phyloP scores from a whole-genome alignment of 2,329 filamentous ascomycete species.

The Fusarium mangiferae region DNA sequence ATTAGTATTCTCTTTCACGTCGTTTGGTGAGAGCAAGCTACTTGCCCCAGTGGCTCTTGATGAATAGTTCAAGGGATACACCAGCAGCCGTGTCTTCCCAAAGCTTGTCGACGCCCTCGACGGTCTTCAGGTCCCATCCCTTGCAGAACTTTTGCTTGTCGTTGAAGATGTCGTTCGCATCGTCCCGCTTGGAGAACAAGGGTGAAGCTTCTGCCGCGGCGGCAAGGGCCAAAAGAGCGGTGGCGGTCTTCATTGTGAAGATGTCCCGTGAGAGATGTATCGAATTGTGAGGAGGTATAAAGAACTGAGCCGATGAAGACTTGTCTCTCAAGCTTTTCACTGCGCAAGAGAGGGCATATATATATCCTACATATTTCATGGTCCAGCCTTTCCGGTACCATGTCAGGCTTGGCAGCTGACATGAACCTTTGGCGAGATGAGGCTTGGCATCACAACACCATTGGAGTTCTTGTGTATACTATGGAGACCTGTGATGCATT shows the following conservation, averaged over 20 bases:
- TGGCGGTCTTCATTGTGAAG: background rate
- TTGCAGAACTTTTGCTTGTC: constrained; percentile 11
- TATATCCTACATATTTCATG: background rate
- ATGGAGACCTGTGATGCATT: background rate
- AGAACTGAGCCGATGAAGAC: background rate
- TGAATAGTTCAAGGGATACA: constrained; percentile 8
- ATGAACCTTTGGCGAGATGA: background rate
- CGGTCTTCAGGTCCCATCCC: constrained; percentile 6
- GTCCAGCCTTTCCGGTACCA: fast-evolving
- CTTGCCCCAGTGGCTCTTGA: constrained; percentile 7
- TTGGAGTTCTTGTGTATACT: background rate
- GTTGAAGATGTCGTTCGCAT: background rate
- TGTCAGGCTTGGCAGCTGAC: background rate
- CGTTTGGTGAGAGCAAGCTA: fast-evolving
- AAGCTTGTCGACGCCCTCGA: constrained; percentile 8
- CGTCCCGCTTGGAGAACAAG: background rate
- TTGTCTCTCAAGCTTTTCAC: fast-evolving
- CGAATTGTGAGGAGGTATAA: fast-evolving
- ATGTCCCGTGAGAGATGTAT: fast-evolving
- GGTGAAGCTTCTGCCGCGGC: background rate
- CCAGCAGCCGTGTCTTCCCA: constrained; percentile 15
- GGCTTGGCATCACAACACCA: background rate
- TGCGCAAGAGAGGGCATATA: background rate
- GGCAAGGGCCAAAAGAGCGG: constrained; percentile 6
- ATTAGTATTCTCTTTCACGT: fast-evolving